A percentile compares a stretch with the other conserved stretches of the same genome.
Conservation (phyloP, 129 eudicot species). For the Arctium lappa region DNA sequence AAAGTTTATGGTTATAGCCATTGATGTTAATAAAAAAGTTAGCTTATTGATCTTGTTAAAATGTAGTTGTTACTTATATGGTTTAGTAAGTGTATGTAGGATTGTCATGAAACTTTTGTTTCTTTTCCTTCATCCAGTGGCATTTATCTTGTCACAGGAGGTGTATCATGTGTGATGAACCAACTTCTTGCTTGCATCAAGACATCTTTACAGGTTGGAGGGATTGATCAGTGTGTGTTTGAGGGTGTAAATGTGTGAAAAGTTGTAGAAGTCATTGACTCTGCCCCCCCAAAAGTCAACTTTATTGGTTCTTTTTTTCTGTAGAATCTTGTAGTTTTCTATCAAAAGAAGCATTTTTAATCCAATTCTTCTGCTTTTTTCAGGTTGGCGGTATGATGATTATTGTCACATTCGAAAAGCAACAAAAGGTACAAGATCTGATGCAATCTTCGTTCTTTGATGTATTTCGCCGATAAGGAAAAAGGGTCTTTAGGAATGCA, state of each 20-base stretch:
- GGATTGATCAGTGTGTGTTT: conserved; percentile 10
- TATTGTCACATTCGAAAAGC: conserved; percentile 2
- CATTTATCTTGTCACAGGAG: conserved; percentile 9
- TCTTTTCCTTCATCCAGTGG: not conserved
- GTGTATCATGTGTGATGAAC: conserved; percentile 32
- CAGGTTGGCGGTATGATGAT: conserved; percentile 5
- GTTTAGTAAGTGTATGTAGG: conserved; percentile 15
- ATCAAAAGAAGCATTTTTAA: not conserved
- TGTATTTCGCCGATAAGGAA: not conserved
- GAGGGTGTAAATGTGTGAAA: conserved; percentile 19
- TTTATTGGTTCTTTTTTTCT: not conserved
- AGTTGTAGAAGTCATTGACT: not conserved
- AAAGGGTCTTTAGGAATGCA: not conserved
- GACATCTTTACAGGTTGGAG: conserved; percentile 1
- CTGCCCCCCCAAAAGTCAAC: not conserved
- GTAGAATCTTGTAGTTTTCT: not conserved
- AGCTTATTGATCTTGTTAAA: not conserved
- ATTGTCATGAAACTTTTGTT: conserved; percentile 25
- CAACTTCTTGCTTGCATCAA: conserved; percentile 15
- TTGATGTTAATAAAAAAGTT: conserved; percentile 3
- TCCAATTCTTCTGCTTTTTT: not conserved
- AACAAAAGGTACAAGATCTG: conserved; percentile 2
- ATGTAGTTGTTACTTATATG: conserved; percentile 4
- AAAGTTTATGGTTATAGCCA: conserved; percentile 25
- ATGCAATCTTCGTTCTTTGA: not conserved